Evolutionary conservation across 208 protist genomes (phyloP), one percentile per base, ranked within the genome.

Genomic region (Polymyxa betae): DNA sequence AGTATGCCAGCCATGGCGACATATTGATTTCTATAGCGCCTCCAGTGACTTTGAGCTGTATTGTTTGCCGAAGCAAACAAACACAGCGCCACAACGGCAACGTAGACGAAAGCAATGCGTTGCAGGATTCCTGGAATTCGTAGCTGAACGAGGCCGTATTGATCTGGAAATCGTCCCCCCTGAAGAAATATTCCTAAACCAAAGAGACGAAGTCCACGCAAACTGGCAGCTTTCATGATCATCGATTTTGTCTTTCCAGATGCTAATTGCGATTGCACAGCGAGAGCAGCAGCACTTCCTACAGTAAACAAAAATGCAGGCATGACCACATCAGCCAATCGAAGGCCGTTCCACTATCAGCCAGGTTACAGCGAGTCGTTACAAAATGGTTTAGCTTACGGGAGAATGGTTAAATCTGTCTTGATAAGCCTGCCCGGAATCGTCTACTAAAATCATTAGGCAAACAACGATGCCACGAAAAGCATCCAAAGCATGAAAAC

Each of bases 71-170:
- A n/a, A 12, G n/a, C 16, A 5, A 45, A 35, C n/a, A 82, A n/a
- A 5, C 35, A 5, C 10, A 82, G 5, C 35, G 40, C 35, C 35
- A 82, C 72, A 35, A 35, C n/a, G 10, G 72, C n/a, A 20, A 82
- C 16, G 72, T 45, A 82, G 72, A 82, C 72, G 16, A 82, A 5
- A 5, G 72, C 72, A n/a, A 82, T 82, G 5, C 72, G 72, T 43
- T 82, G 72, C 40, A 82, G 72, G 40, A 82, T 82, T 43, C 72
- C 72, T 38, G 72, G 72, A 82, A 82, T 82, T 40, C 72, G 72
- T 40, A 82, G 40, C 5, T 82, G 16, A 35, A 20, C 5, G 10
- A 82, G 72, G n/a, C 72, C 35, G n/a, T 82, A 82, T 43, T n/a
- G 35, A 43, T 82, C 35, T 5, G 72, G 72, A 43, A 82, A 82